phyloP scores from a whole-genome alignment of 805 yeast species.

The Hanseniaspora meyeri region DNA sequence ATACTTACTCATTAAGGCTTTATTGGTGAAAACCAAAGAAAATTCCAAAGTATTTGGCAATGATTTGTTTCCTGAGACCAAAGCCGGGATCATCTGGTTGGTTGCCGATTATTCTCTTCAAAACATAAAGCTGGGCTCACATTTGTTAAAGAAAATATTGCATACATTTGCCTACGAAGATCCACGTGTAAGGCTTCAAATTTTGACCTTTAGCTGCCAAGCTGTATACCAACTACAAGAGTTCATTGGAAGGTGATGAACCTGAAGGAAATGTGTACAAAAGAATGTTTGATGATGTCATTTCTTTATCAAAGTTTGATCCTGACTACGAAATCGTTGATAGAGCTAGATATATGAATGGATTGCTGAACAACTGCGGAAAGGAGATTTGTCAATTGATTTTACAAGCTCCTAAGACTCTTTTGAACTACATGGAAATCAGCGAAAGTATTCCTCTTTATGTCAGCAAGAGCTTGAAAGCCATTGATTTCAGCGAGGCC shows the following conservation, averaged over 20 bases:
- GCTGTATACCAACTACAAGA: slow-evolving; percentile 30
- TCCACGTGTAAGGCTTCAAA: slow-evolving; percentile 54
- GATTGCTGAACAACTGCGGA: slow-evolving; percentile 42
- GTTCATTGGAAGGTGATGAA: not conserved
- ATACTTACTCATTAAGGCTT: slow-evolving; percentile 34
- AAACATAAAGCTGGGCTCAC: slow-evolving; percentile 51
- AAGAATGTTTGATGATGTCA: slow-evolving; percentile 47
- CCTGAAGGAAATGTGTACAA: slow-evolving; percentile 18
- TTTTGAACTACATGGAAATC: slow-evolving; percentile 30
- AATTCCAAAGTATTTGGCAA: not conserved
- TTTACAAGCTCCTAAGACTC: slow-evolving; percentile 66
- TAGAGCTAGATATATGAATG: slow-evolving; percentile 59
- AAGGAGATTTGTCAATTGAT: slow-evolving; percentile 55
- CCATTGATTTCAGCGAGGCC: not conserved
- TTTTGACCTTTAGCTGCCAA: slow-evolving; percentile 66
- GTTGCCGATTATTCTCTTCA: slow-evolving; percentile 63
- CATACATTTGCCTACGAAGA: slow-evolving; percentile 43
- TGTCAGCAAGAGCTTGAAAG: slow-evolving; percentile 20
- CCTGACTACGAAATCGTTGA: slow-evolving; percentile 67
- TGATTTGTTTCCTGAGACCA: slow-evolving; percentile 38
- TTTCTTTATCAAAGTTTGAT: slow-evolving; percentile 64
- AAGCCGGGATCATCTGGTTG: slow-evolving; percentile 80
- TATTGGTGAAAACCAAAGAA: slow-evolving; percentile 18
- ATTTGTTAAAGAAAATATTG: slow-evolving; percentile 51
- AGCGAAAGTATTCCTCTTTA: slow-evolving; percentile 17